phyloP scores from a whole-genome alignment of 768 basidiomycete genomes.

The Xanthoconium purpureum region DNA sequence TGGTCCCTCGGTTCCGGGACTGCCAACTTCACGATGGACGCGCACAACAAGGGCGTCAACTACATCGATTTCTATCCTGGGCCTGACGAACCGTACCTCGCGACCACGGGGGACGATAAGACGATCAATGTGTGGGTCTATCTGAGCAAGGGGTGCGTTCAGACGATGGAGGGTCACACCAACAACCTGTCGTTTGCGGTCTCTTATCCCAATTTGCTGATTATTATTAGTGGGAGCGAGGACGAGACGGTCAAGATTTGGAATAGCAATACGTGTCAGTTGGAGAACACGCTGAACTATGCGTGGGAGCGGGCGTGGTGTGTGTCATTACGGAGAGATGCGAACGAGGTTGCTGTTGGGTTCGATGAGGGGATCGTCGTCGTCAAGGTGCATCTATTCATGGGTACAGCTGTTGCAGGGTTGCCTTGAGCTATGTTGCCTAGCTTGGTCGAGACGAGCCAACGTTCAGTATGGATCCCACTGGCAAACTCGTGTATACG shows the following conservation, averaged over 20 bases:
- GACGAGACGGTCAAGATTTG: conserved; percentile 98
- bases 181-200: conserved; percentile 97
- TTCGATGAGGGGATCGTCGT: conserved; percentile 97
- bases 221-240: conserved; percentile 92
- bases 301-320: conserved; percentile 97
- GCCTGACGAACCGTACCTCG: conserved; percentile 93
- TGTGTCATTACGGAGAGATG: conserved; percentile 71
- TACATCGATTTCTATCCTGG: conserved; percentile 99
- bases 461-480: conserved; percentile 89
- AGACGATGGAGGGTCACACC: conserved; percentile 96
- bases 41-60: conserved; percentile 98
- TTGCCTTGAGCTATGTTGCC: not conserved
- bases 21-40: conserved; percentile 95
- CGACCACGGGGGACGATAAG: conserved; percentile 96
- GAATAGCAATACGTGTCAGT: conserved; percentile 93
- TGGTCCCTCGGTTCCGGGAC: conserved; percentile 87
- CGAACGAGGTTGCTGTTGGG: conserved; percentile 93
- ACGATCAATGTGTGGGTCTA: conserved; percentile 99
- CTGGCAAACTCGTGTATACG: conserved; percentile 94
- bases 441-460: conserved; percentile 96
- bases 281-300: conserved; percentile 96
- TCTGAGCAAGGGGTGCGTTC: conserved; percentile 95
- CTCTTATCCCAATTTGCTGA: conserved; percentile 92
- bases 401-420: not conserved
- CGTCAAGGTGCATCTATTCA: conserved; percentile 58